A percentile compares a stretch with the other conserved stretches of the same genome.
Conservation (phyloP, 129 eudicot genomes). For the Scalesia atractyloides region DNA sequence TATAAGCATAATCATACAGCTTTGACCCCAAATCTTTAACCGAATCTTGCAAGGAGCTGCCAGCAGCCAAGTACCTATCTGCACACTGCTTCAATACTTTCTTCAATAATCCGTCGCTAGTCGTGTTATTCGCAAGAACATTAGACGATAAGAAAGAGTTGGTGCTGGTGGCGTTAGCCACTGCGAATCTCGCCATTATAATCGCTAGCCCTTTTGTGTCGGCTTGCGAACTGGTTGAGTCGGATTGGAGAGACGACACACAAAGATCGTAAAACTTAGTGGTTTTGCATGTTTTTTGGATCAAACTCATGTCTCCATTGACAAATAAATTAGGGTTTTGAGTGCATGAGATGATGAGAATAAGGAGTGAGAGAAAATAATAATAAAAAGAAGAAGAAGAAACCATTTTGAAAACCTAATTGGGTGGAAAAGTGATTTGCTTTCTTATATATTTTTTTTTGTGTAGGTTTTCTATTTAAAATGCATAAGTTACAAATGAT, state of each 20-base stretch:
- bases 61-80: constrained; percentile 53
- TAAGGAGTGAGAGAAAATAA: constrained; percentile 22
- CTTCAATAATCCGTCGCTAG: constrained; percentile 31
- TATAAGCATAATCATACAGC: constrained; percentile 68
- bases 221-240: constrained; percentile 56
- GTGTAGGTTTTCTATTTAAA: neutral
- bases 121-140: constrained; percentile 3
- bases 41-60: constrained; percentile 52
- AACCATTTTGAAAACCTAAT: constrained; percentile 28
- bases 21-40: constrained; percentile 50
- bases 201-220: constrained; percentile 75
- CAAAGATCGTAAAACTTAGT: constrained; percentile 79
- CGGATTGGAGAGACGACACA: constrained; percentile 66
- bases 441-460: neutral
- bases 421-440: neutral
- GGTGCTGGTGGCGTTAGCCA: constrained; percentile 62
- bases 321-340: constrained; percentile 22
- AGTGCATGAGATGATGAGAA: constrained; percentile 38
- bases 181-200: constrained; percentile 56
- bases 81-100: constrained; percentile 60
- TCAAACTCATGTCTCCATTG: constrained; percentile 50
- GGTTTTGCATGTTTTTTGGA: constrained; percentile 71
- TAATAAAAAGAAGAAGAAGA: constrained; percentile 1
- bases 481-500: no score
- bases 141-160: constrained; percentile 50